phyloP scores from a whole-genome alignment of 352 stramenopile genomes.

The Globisporangium alternatum region DNA sequence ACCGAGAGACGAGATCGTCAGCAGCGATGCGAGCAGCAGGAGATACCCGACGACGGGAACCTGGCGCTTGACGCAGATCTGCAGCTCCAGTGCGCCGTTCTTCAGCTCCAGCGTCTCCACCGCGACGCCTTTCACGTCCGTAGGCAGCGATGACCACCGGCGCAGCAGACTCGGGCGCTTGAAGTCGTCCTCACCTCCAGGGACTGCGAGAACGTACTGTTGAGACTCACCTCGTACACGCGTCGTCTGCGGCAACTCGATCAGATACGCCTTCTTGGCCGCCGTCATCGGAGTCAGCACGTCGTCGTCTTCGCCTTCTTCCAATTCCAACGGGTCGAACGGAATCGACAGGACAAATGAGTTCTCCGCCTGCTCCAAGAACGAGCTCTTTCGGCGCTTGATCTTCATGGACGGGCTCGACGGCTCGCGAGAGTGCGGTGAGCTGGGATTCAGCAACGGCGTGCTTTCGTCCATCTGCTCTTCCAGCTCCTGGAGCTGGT shows the following conservation, averaged over 20 bases:
- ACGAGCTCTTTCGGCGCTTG: conserved; percentile 63
- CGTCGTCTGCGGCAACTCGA: conserved; percentile 53
- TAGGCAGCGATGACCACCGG: conserved; percentile 58
- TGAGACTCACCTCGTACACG: conserved; percentile 33
- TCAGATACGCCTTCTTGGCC: conserved; percentile 70
- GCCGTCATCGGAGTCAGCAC: conserved; percentile 33
- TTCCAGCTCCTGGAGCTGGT: conserved; percentile 60
- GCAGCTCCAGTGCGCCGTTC: conserved; percentile 61
- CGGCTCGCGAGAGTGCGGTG: conserved; percentile 21
- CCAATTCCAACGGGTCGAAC: conserved; percentile 42
- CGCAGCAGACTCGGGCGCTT: conserved; percentile 56
- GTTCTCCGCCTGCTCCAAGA: conserved; percentile 65
- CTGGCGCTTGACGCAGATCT: conserved; percentile 71
- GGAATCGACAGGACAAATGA: conserved; percentile 82
- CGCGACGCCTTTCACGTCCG: conserved; percentile 65
- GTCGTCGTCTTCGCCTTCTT: conserved; percentile 17
- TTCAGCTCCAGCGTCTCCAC: conserved; percentile 72
- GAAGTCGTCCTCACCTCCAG: conserved; percentile 50
- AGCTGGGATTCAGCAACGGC: conserved; percentile 42
- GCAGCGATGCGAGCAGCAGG: conserved; percentile 58
- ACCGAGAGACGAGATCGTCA: conserved; percentile 78
- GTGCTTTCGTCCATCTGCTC: conserved; percentile 44
- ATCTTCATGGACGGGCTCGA: conserved; percentile 41
- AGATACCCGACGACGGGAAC: conserved; percentile 78
- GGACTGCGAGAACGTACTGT: conserved; percentile 79